Evolutionary conservation across 164 flowering plant species (phyloP).

Genomic region (Liriodendron chinense): DNA sequence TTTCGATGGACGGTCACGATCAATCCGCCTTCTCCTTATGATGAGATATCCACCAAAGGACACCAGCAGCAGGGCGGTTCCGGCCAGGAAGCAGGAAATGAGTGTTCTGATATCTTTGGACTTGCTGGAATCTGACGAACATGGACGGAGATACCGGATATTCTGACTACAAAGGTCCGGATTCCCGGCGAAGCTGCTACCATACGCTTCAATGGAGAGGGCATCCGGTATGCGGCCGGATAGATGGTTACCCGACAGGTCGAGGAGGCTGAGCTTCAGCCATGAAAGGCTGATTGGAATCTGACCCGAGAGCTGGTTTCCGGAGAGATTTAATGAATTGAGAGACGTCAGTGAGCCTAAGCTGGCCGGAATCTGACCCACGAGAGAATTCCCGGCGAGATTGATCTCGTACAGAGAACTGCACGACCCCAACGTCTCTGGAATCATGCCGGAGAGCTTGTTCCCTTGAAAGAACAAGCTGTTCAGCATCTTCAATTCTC

Average conservation of each 20-base stretch:
- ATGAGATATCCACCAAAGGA: constrained; percentile 27
- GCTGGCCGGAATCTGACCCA: constrained; percentile 56
- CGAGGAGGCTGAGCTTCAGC: constrained; percentile 60
- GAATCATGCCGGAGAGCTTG: constrained; percentile 51
- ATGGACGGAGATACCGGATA: constrained; percentile 33
- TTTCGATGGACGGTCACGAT: constrained; percentile 31
- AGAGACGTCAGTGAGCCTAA: constrained; percentile 49
- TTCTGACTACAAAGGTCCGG: constrained; percentile 52
- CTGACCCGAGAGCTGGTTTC: constrained; percentile 52
- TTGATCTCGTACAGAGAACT: constrained; percentile 41
- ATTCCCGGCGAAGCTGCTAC: constrained; percentile 59
- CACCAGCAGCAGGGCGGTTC: constrained; percentile 21
- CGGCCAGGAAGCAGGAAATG: constrained; percentile 37
- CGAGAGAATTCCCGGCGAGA: constrained; percentile 50
- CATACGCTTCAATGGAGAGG: constrained; percentile 43
- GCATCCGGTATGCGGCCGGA: constrained; percentile 55
- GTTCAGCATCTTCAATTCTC: constrained; percentile 38
- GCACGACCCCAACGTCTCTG: constrained; percentile 51
- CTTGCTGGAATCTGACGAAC: constrained; percentile 32
- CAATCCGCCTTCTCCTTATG: constrained; percentile 29
- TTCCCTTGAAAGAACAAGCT: constrained; percentile 44
- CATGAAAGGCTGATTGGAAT: constrained; percentile 57
- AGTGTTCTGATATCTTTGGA: constrained; percentile 30
- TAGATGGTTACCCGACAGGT: constrained; percentile 56
- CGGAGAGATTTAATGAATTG: constrained; percentile 58